Evolutionary conservation across 768 basidiomycete genomes (phyloP), one percentile per base, ranked within the genome.

Genomic region (Albatrellus ellisii): DNA sequence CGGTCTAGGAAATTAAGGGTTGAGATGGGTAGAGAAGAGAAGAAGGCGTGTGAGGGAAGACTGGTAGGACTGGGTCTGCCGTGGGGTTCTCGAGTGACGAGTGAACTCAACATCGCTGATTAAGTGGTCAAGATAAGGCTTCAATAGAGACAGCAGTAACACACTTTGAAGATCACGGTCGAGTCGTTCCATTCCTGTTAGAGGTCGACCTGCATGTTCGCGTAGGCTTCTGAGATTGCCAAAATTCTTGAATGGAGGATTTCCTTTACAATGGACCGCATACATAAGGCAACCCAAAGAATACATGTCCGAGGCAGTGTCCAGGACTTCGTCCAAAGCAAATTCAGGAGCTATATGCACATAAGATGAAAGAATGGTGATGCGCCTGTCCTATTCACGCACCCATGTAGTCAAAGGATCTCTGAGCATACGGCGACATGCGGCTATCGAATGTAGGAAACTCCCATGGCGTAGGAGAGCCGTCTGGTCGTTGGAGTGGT

Each of bases 351-450:
- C 92, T 92, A 50, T 45, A 7, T 36, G 36, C 28, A 8, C 32
- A 7, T 44, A n/a, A 34, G 36, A 8, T 21, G 15, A n/a, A 36
- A 9, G 31, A 3, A n/a, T 14, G 9, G n/a, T 18, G 11, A 12
- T 26, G 15, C 4, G 15, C 8, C n/a, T 6, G 12, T n/a, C 17
- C 8, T 14, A 39, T 18, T 18, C 6, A 56, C 69, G 29, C 58
- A 89, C 89, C 90, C 59, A 95, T 85, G 55, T 90, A 98, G 59
- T 99, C 92, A 51, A 92, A 88, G 24, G 89, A 87, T 35, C 89
- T 77, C 59, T 98, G 92, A 4, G 87, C 72, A 51, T 86, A 85
- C 12, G 75, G 58, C 0, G 90, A 86, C 18, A 85, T 63, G 40
- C 83, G 69, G 17, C 75, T 75, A 60, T 98, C 92, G 47, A 79